A percentile compares a stretch with the other conserved stretches of the same genome.
Evolutionary conservation across 148 eudicot species (phyloP).

Genomic region (Beta vulgaris): DNA sequence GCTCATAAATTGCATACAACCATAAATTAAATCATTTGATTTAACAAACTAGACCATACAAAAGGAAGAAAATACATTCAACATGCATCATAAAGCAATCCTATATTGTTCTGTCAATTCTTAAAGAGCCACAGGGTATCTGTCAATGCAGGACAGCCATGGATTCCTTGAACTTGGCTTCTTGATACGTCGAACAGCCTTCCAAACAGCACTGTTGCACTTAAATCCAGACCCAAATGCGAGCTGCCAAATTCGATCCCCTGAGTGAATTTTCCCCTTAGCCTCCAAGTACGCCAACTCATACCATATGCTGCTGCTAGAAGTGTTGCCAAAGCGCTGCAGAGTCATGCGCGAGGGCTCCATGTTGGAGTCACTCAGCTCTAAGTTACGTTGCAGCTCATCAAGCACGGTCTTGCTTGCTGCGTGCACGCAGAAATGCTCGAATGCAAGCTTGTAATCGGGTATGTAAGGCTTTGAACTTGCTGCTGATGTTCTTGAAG

Average conservation of each 20-base stretch:
- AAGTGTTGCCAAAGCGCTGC: conserved; percentile 82
- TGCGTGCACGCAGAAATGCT: conserved; percentile 89
- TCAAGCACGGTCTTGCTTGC: conserved; percentile 75
- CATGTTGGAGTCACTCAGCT: conserved; percentile 72
- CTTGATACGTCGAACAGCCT: conserved; percentile 49
- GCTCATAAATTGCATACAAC: neutral
- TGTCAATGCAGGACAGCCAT: conserved; percentile 54
- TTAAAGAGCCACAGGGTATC: conserved; percentile 28
- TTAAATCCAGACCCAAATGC: conserved; percentile 88
- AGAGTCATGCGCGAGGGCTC: conserved; percentile 74
- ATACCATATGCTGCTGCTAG: conserved; percentile 96
- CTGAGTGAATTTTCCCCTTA: conserved; percentile 55
- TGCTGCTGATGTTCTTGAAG: too few relatives aligned
- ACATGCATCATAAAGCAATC: neutral
- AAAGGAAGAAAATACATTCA: neutral
- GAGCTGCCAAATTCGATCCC: conserved; percentile 88
- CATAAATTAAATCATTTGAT: neutral
- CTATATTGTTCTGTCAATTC: neutral
- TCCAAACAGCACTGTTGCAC: conserved; percentile 90
- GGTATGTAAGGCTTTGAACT: conserved; percentile 70
- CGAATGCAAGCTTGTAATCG: conserved; percentile 90
- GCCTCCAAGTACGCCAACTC: conserved; percentile 84
- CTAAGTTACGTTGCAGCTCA: conserved; percentile 78
- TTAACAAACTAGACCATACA: neutral
- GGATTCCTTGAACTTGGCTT: conserved; percentile 53